Percentiles rank a stretch among this genome's conserved stretches.
phyloP scores from a whole-genome alignment of 1,284 basidiomycete genomes.

The Trametes hirsuta region DNA sequence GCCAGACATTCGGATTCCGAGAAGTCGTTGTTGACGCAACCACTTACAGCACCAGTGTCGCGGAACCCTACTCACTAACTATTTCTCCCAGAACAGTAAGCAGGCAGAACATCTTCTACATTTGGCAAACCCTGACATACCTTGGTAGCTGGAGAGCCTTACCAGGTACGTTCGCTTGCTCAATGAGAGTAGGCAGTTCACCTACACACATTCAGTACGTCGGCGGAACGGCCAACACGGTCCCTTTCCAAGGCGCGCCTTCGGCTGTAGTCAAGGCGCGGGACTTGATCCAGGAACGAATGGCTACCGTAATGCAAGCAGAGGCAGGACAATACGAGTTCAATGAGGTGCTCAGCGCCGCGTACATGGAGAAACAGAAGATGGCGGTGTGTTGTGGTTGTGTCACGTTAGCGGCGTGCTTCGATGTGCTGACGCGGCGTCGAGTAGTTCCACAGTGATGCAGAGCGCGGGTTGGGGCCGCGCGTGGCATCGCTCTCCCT shows the following conservation, averaged over 20 bases:
- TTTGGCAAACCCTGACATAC: not conserved
- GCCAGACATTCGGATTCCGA: too few species aligned
- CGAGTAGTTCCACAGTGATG: constrained; percentile 76
- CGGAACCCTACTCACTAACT: constrained; percentile 71
- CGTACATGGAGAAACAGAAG: constrained; percentile 80
- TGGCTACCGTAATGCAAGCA: constrained; percentile 40
- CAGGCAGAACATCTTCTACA: constrained; percentile 3
- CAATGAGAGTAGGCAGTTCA: not conserved
- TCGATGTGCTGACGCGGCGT: not conserved
- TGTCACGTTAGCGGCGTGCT: not conserved
- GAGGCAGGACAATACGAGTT: constrained; percentile 42
- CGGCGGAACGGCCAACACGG: constrained; percentile 70
- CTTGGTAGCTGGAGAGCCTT: constrained; percentile 66
- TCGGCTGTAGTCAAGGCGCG: constrained; percentile 59
- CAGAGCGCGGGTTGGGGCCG: constrained; percentile 71
- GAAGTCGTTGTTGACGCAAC: not conserved
- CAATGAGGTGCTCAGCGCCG: constrained; percentile 79
- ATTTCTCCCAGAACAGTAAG: constrained; percentile 83
- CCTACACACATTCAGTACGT: constrained; percentile 57
- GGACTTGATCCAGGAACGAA: constrained; percentile 56
- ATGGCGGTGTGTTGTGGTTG: constrained; percentile 65
- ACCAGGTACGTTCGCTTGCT: constrained; percentile 50
- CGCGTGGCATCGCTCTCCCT: constrained; percentile 73
- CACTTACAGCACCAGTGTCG: constrained; percentile 64
- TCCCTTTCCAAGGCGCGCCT: constrained; percentile 62